Evolutionary conservation across 2,329 filamentous ascomycete species (phyloP), one percentile per base, ranked within the genome.

Genomic region (Fusarium nodosum): DNA sequence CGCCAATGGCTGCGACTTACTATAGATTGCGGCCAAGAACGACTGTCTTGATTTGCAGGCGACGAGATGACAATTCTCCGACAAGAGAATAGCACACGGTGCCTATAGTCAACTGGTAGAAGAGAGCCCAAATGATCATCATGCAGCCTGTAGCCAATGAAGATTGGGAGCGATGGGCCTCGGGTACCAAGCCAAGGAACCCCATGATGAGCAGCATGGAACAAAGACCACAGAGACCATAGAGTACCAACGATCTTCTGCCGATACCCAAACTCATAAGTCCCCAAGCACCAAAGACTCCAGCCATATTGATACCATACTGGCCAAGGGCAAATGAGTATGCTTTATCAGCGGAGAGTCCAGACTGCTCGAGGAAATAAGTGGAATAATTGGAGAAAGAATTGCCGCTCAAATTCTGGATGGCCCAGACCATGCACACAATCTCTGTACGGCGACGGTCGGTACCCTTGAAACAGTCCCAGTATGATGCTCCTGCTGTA

Each of bases 81-180:
- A 97, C 94, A 13, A 97, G 87, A 0, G 93, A 96, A 81, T 97
- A 97, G 79, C 91, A 93, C 10, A 97, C 93, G 0, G 94, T 96
- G 39, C 94, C 94, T 50, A 97, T 93, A 0, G 93, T 92, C 48
- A 95, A 84, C 77, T 97, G 93, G 81, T 97, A 97, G 74, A 91
- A 87, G 46, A 96, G 82, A 1, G 94, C 91, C 91, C 91, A 96
- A 58, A 90, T 79, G 34, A 96, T 84, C 91, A 97, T 94, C 79
- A 97, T 91, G 63, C 87, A 87, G n/a, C 93, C 93, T 0, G 93
- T 96, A 2, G 93, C 93, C 60, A 95, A 82, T 5, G 91, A 91
- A 1, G 86, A 89, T 69, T 88, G 79, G 36, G 86, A 76, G 8
- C 86, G 83, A 73, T 93, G 85, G 1, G 80, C 73, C 0, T 86